Conservation (phyloP, 257 asterid genomes). For the Paulownia fortunei region DNA sequence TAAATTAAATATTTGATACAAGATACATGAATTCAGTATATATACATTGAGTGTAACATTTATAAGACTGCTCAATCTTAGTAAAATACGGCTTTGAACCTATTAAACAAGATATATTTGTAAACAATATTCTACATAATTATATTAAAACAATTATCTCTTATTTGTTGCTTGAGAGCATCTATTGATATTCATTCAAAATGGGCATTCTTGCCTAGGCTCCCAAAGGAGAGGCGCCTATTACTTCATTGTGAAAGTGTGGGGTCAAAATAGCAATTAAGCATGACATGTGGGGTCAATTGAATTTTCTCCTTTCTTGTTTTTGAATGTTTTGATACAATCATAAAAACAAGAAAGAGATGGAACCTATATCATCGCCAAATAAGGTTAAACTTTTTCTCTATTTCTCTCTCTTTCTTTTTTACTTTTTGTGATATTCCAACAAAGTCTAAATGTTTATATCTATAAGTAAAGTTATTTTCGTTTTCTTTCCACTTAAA, state of each 20-base stretch:
- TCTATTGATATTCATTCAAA: neutral
- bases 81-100: too few species aligned
- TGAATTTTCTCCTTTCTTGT: neutral
- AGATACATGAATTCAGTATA: too few species aligned
- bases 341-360: neutral
- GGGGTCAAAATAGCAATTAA: slow-evolving; percentile 24
- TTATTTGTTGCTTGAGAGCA: neutral
- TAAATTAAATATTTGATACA: too few species aligned
- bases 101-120: too few species aligned
- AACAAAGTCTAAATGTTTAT: neutral
- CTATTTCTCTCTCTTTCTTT: neutral
- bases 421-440: neutral
- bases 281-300: slow-evolving; percentile 13
- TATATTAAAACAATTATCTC: neutral
- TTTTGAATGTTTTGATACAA: neutral
- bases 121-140: too few species aligned
- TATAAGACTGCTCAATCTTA: too few species aligned
- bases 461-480: neutral
- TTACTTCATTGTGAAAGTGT: neutral
- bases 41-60: too few species aligned
- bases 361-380: neutral
- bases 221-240: neutral
- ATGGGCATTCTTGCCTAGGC: neutral
- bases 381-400: neutral
- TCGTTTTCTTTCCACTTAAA: neutral